Conservation (phyloP, 2,329 filamentous ascomycete genomes). For the Conoideocrella luteorostrata region DNA sequence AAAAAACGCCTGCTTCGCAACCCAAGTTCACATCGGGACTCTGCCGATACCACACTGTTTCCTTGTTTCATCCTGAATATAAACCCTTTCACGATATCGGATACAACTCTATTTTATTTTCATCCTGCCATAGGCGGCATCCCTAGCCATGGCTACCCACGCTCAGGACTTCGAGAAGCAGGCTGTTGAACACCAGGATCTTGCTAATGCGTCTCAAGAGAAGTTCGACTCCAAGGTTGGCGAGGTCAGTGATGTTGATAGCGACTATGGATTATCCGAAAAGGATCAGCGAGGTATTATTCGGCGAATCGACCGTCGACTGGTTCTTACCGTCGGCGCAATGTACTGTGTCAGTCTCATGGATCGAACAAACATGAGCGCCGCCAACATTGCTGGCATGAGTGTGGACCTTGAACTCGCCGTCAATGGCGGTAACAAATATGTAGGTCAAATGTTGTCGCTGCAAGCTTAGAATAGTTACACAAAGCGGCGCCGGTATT, state of each 20-base stretch:
- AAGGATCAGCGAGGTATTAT: slow-evolving; percentile 63
- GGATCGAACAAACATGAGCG: slow-evolving; percentile 72
- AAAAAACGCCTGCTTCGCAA: too few species aligned
- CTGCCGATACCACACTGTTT: too few species aligned
- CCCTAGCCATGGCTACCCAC: slow-evolving; percentile 17
- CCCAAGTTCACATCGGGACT: too few species aligned
- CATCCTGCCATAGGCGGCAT: not conserved
- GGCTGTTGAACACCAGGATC: slow-evolving; percentile 16
- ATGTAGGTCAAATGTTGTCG: slow-evolving; percentile 25
- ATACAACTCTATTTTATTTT: not conserved
- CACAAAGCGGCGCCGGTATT: slow-evolving; percentile 5
- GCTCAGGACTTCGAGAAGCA: slow-evolving; percentile 17
- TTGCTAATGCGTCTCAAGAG: slow-evolving; percentile 16
- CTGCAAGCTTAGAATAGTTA: not conserved
- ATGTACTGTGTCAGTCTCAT: slow-evolving; percentile 73
- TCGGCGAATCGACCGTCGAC: slow-evolving; percentile 58
- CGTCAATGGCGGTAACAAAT: slow-evolving; percentile 39
- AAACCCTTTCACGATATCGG: not conserved
- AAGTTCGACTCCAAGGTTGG: slow-evolving; percentile 21
- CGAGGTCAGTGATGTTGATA: slow-evolving; percentile 40
- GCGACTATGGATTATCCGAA: slow-evolving; percentile 44
- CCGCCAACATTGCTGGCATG: slow-evolving; percentile 66
- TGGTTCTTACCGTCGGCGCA: slow-evolving; percentile 54
- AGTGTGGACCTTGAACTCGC: slow-evolving; percentile 38
- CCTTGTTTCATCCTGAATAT: not conserved